Evolutionary conservation across 495 filamentous ascomycete genomes (phyloP).

Genomic region (Evernia prunastri): DNA sequence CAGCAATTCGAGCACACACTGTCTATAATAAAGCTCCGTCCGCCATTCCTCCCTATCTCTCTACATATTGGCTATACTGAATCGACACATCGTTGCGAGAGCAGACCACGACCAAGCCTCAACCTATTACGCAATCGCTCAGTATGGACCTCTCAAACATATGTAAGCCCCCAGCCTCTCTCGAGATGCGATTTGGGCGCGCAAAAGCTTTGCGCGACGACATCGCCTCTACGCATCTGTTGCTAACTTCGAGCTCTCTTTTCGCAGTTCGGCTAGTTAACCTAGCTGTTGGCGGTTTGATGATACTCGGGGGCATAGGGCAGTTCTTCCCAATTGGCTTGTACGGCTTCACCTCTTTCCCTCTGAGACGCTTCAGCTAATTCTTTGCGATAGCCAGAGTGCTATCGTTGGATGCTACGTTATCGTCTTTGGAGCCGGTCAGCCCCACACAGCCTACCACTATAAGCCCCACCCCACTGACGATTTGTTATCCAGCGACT

Average conservation of each 20-base stretch:
- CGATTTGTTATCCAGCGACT: constrained; percentile 40
- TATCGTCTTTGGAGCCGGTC: constrained; percentile 84
- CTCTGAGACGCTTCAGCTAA: background rate
- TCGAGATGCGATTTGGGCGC: constrained; percentile 22
- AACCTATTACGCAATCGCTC: background rate
- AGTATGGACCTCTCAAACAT: constrained; percentile 53
- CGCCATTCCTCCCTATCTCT: background rate
- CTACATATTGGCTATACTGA: background rate
- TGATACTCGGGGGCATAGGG: constrained; percentile 82
- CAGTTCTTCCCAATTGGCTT: constrained; percentile 68
- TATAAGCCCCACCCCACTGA: constrained; percentile 9
- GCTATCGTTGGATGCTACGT: constrained; percentile 79
- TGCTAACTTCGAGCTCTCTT: constrained; percentile 18
- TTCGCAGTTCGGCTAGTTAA: constrained; percentile 80
- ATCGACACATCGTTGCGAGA: background rate
- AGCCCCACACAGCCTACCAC: constrained; percentile 27
- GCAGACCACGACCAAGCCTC: background rate
- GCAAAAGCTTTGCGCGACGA: constrained; percentile 20
- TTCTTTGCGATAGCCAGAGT: constrained; percentile 23
- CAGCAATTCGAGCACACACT: background rate
- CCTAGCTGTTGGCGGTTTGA: constrained; percentile 76
- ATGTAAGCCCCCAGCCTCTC: constrained; percentile 39
- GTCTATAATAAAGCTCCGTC: constrained; percentile 1
- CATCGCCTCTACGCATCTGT: constrained; percentile 21
- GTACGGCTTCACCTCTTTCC: constrained; percentile 35